Base-by-base conservation (phyloP, 2,329 filamentous ascomycete species). In the Penicillium sp. region DNA sequence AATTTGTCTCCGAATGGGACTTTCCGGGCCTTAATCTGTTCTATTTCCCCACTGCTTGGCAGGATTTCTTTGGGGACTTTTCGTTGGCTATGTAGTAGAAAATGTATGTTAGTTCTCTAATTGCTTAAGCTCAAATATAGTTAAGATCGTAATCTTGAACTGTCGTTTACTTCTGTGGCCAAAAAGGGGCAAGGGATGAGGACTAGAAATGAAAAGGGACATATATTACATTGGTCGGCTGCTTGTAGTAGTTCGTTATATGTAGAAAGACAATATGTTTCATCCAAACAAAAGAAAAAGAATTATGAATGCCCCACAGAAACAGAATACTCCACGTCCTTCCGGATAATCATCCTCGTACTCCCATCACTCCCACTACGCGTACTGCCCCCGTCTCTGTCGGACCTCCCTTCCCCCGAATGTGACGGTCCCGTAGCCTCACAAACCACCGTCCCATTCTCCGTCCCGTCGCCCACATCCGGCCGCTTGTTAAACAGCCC, bases 1-100 rank as follows among this genome's bases (percentile, higher is more conserved):
- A 83, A 54, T 83, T 83, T 57, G 75, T 82, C 0, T 78, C 81
- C n/a, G 80, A 83, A 55, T 83, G 80, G 81, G 80, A 82, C 56
- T 83, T 83, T 57, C 80, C 81, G 0, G 80, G 80, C 0, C 61
- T 83, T 35, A 81, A 78, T 70, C 52, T 83, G 40, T 77, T 79
- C 61, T 79, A 79, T 62, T 73, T 79, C 40, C 77, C 78, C 1
- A 70, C 75, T 12, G 73, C 72, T 6, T 79, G 77, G 74, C 77
- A 80, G 51, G 74, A 78, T 56, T 68, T 79, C 55, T 79, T 80
- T 55, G 73, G 76, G 4, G 74, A 80, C 54, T 74, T 79, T 51
- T 67, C 72, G 16, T 41, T 50, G 38, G 47, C 47, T 25, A 50
- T 50, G 47, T 50, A 34, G 2, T 16, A 25, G 4, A 40, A 8